These are phyloP conservation scores for Trichoderma atroviride DNA, from an alignment of 2,329 filamentous ascomycete genomes.

Conservation along the genomic window DNA sequence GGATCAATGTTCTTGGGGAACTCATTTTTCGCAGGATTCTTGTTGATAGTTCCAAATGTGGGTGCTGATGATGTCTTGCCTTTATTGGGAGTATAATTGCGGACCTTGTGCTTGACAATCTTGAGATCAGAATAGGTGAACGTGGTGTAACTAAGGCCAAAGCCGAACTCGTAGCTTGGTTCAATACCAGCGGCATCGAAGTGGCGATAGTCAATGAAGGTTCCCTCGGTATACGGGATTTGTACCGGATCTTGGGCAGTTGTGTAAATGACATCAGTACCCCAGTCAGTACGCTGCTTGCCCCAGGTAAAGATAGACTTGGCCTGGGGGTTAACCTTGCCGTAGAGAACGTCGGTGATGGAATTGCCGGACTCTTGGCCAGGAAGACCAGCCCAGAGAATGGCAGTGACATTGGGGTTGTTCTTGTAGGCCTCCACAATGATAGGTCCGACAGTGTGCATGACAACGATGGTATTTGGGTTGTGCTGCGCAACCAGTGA, in stretches of 20 bases:
- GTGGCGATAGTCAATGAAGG: constrained; percentile 3
- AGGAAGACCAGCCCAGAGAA: constrained; percentile 64
- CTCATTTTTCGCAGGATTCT: neutral
- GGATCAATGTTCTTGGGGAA: constrained; percentile 12
- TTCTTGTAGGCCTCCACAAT: constrained; percentile 66
- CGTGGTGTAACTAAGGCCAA: constrained; percentile 2
- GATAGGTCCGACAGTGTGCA: constrained; percentile 65
- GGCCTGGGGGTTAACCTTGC: constrained; percentile 44
- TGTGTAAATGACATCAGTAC: neutral
- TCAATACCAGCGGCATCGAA: constrained; percentile 8
- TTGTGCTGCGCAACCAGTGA: constrained; percentile 61
- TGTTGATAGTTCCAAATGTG: constrained; percentile 1
- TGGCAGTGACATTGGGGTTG: constrained; percentile 66
- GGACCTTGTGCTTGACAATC: neutral
- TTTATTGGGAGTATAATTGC: constrained; percentile 6
- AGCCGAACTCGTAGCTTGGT: constrained; percentile 4
- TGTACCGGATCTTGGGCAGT: neutral
- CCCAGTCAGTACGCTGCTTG: neutral
- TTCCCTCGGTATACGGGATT: neutral
- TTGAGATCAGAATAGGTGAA: constrained; percentile 2
- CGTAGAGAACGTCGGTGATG: constrained; percentile 61
- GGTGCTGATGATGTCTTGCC: constrained; percentile 1
- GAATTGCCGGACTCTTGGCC: constrained; percentile 65
- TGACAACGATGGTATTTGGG: constrained; percentile 62
- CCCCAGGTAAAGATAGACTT: constrained; percentile 4